Evolutionary conservation across 202 grass and related monocot genomes (phyloP), one percentile per base, ranked within the genome.

Genomic region (Hordeum pubiflorum): DNA sequence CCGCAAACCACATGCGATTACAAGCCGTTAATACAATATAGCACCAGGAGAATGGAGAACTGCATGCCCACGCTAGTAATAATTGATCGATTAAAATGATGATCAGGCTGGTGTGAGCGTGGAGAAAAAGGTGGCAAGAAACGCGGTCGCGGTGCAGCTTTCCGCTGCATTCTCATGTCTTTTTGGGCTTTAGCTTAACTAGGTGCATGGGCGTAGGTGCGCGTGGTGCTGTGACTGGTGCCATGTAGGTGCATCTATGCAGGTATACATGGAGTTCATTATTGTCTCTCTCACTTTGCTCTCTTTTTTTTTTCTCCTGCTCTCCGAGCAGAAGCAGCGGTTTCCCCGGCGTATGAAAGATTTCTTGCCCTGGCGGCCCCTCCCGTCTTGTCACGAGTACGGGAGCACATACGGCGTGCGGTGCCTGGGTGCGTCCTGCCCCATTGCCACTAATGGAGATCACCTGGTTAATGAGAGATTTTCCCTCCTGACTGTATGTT

Each of bases 71-170:
- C 67, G 40, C 76, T 65, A 48, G 78, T 23, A 70, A 78, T 52
- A 76, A 38, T 7, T 64, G 36, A 21, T 0, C 0, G 38, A 43
- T 69, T 18, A 18, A 18, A 48, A 72, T 52, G 69, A 52, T 72
- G 74, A 87, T 85, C 76, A 60, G 50, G 74, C 27, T 18, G 65
- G 55, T 84, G 84, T 72, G 20, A 80, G 83, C 58, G 63, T 93
- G 73, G 44, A 32, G 54, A n/a, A 26, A 91, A 78, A 77, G 77
- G 67, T 56, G 7, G 12, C 50, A 77, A 88, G 54, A 52, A 72
- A 69, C 48, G 83, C 23, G 21, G 68, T 60, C 55, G 50, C 63
- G 44, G 87, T 52, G 79, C 79, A 86, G 87, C 83, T 86, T 89
- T 89, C 36, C 56, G 34, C 73, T 78, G 87, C 79, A 59, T 82